phyloP scores from a whole-genome alignment of 1,284 basidiomycete species.

The Cutaneotrichosporon sp. region DNA sequence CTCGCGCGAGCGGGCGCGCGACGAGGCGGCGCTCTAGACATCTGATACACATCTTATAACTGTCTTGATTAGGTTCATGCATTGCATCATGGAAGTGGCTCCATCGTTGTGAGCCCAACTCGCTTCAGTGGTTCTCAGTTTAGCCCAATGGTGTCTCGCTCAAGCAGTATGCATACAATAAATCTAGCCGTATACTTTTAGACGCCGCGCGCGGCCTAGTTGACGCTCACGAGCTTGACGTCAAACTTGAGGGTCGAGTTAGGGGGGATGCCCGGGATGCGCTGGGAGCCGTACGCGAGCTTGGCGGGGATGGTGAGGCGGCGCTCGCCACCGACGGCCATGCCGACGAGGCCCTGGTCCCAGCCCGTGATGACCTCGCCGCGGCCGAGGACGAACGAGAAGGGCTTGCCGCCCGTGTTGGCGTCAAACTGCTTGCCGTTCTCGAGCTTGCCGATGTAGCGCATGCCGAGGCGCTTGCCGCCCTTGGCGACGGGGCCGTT shows the following conservation, averaged over 20 bases:
- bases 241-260: constrained; percentile 59
- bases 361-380: constrained; percentile 95
- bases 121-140: too few species aligned
- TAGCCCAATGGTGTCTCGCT: too few species aligned
- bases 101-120: too few species aligned
- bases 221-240: constrained; percentile 59
- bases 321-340: constrained; percentile 89
- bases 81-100: not conserved
- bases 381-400: constrained; percentile 80
- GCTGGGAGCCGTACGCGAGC: constrained; percentile 59
- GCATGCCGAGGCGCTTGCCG: constrained; percentile 80
- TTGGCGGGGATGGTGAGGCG: constrained; percentile 62
- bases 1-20: not conserved
- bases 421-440: constrained; percentile 87
- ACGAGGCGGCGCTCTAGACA: not conserved
- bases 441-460: constrained; percentile 67
- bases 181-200: not conserved
- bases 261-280: constrained; percentile 57
- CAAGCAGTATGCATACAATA: constrained; percentile 3
- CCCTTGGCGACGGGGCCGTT: constrained; percentile 80
- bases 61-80: not conserved
- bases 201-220: constrained; percentile 34
- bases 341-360: constrained; percentile 89
- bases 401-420: constrained; percentile 87
- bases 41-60: not conserved